A percentile compares a stretch with the other conserved stretches of the same genome.
These are phyloP conservation scores for Syncephalis fuscata DNA, from an alignment of 371 early-diverging fungal species.

Conservation along the genomic window DNA sequence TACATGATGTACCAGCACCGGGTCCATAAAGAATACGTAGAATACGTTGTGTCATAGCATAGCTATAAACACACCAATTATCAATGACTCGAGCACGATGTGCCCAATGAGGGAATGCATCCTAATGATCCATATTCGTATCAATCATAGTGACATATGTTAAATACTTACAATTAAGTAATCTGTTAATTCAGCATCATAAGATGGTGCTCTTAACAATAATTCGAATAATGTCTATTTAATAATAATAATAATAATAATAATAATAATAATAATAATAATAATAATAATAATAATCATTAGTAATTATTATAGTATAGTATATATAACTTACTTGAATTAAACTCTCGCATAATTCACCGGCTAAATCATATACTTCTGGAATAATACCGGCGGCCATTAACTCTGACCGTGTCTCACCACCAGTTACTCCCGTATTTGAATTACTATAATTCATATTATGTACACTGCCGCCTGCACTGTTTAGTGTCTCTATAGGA, in stretches of 20 bases:
- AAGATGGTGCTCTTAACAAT: conserved; percentile 49
- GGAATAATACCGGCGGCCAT: conserved; percentile 9
- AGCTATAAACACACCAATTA: conserved; percentile 47
- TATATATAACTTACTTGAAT: conserved; percentile 36
- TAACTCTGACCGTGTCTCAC: conserved; percentile 8
- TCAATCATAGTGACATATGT: conserved; percentile 9
- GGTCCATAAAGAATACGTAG: conserved; percentile 42
- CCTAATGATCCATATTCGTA: too few relatives aligned
- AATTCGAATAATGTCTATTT: conserved; percentile 30
- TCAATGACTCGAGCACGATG: conserved; percentile 46
- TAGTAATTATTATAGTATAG: too few relatives aligned
- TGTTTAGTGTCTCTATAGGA: too few relatives aligned
- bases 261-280: too few relatives aligned
- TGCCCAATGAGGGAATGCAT: conserved; percentile 41
- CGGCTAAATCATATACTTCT: conserved; percentile 38
- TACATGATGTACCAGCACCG: conserved; percentile 20
- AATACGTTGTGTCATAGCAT: conserved; percentile 32
- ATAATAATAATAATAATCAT: too few relatives aligned
- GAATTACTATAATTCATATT: background rate
- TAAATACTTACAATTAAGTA: conserved; percentile 44
- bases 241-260: too few relatives aligned
- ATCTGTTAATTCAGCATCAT: conserved; percentile 33
- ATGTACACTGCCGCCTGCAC: too few relatives aligned
- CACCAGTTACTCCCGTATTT: background rate
- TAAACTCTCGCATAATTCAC: conserved; percentile 53